Evolutionary conservation across 2,329 filamentous ascomycete genomes (phyloP).

Genomic region (Colletotrichum siamense): DNA sequence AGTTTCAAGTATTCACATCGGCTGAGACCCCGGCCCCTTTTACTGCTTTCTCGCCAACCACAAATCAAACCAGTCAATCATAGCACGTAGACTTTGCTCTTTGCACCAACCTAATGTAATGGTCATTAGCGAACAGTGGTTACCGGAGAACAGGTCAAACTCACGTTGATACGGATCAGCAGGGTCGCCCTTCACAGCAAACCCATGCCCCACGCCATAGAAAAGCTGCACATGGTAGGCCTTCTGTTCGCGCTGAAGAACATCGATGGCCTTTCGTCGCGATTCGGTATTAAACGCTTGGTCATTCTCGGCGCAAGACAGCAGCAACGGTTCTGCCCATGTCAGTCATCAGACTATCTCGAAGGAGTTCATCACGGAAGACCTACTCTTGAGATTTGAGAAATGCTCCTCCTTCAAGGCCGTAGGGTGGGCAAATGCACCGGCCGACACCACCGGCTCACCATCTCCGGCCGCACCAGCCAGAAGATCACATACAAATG

Average conservation of each 20-base stretch:
- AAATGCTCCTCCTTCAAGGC: slow-evolving; percentile 54
- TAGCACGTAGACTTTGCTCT: slow-evolving; percentile 31
- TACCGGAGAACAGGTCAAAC: fast-evolving
- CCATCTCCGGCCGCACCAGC: neutral
- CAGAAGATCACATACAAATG: slow-evolving; percentile 45
- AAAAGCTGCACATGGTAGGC: slow-evolving; percentile 70
- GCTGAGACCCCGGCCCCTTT: neutral
- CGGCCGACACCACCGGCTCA: slow-evolving; percentile 36
- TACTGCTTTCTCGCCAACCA: slow-evolving; percentile 25
- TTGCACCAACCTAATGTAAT: slow-evolving; percentile 33
- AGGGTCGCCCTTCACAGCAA: slow-evolving; percentile 63
- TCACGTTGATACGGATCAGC: slow-evolving; percentile 30
- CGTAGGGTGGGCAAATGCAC: slow-evolving; percentile 57
- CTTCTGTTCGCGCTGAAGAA: slow-evolving; percentile 43
- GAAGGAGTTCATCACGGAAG: neutral
- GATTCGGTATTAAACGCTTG: slow-evolving; percentile 44
- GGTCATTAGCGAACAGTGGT: neutral
- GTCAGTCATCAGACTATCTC: neutral
- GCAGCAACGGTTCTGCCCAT: slow-evolving; percentile 42
- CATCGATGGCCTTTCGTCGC: slow-evolving; percentile 46
- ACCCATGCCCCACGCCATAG: slow-evolving; percentile 66
- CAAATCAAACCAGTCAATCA: slow-evolving; percentile 32
- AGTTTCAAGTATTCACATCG: no score
- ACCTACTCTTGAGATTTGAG: slow-evolving; percentile 37
- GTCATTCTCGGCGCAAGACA: slow-evolving; percentile 51